Conservation (phyloP, 163 green algal genomes). For the Smithsoniella earleae region DNA sequence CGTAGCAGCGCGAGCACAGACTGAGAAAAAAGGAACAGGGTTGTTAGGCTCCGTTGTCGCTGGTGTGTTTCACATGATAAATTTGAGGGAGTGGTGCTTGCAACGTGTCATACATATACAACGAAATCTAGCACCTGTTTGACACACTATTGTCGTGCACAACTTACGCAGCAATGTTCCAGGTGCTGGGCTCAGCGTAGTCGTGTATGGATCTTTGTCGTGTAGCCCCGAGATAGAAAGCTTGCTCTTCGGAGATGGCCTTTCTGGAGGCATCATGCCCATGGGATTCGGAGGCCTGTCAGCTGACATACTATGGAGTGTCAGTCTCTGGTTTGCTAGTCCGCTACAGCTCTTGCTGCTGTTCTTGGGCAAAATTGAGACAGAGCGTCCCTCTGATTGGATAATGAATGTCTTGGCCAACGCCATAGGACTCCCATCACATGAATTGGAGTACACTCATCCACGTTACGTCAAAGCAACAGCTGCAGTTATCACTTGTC, state of each 20-base stretch:
- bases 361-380: slow-evolving; percentile 70
- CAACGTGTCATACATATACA: too few relatives aligned
- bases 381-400: slow-evolving; percentile 62
- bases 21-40: too few relatives aligned
- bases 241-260: neutral
- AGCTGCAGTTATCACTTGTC: slow-evolving; percentile 38
- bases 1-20: too few relatives aligned
- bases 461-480: neutral
- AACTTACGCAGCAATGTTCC: too few relatives aligned
- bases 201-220: too few relatives aligned
- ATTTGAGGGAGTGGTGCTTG: too few relatives aligned
- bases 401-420: slow-evolving; percentile 45
- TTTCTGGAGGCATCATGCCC: slow-evolving; percentile 25
- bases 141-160: too few relatives aligned
- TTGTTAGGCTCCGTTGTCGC: too few relatives aligned
- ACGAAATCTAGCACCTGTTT: too few relatives aligned
- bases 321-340: slow-evolving; percentile 53
- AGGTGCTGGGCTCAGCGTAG: too few relatives aligned
- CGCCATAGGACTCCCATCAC: slow-evolving; percentile 33
- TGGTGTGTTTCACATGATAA: too few relatives aligned
- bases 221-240: slow-evolving; percentile 12
- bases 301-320: slow-evolving; percentile 49
- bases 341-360: slow-evolving; percentile 67
- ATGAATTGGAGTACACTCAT: neutral
- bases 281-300: slow-evolving; percentile 39